Evolutionary conservation across 345 rosid species (phyloP).

Genomic region (Citrus cavaleriei): DNA sequence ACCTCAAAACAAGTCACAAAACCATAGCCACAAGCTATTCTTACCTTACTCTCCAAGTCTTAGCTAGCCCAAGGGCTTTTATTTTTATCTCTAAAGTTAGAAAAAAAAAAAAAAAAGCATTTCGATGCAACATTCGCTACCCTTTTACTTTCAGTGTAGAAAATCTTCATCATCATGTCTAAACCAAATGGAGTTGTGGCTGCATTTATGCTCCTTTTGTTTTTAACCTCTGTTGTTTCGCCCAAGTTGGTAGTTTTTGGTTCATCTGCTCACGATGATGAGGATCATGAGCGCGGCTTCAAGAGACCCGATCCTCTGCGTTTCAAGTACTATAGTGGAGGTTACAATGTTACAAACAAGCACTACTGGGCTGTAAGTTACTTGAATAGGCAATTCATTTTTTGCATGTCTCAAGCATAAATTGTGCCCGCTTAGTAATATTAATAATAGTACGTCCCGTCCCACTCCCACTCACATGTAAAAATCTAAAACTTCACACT

Average conservation of each 20-base stretch:
- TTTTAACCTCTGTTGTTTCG: slow-evolving; percentile 29
- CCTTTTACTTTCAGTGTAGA: background rate
- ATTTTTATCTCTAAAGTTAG: background rate
- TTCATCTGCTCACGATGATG: slow-evolving; percentile 15
- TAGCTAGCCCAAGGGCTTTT: background rate
- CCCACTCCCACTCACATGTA: too few relatives aligned
- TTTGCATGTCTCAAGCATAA: too few relatives aligned
- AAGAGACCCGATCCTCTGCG: slow-evolving; percentile 58
- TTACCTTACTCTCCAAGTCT: slow-evolving; percentile 56
- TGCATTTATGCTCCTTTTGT: slow-evolving; percentile 30
- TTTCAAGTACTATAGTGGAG: slow-evolving; percentile 48
- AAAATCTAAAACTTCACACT: too few relatives aligned
- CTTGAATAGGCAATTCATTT: too few relatives aligned
- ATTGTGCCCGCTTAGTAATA: too few relatives aligned
- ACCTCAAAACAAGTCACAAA: slow-evolving; percentile 1
- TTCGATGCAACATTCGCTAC: background rate
- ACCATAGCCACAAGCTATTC: slow-evolving; percentile 61
- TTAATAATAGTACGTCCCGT: too few relatives aligned
- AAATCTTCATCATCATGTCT: slow-evolving; percentile 9
- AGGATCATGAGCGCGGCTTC: slow-evolving; percentile 18
- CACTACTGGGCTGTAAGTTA: slow-evolving; percentile 77
- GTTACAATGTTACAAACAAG: slow-evolving; percentile 45
- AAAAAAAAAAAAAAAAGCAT: background rate
- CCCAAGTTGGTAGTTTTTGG: slow-evolving; percentile 17
- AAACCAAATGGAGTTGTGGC: slow-evolving; percentile 20